Conservation (phyloP, 169 alveolate species). For the Cryptosporidium ryanae region DNA sequence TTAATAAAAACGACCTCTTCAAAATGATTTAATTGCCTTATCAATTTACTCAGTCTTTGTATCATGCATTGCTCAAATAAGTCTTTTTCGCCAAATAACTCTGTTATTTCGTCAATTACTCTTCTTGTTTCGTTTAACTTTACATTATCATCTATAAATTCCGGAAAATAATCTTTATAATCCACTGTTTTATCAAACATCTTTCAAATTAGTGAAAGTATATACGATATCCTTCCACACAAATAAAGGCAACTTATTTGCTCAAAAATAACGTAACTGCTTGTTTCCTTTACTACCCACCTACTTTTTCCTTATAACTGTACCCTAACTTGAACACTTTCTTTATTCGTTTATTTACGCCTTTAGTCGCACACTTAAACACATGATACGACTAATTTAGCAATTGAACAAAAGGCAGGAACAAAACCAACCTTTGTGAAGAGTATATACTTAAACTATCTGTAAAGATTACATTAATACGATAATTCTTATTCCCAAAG, state of each 20-base stretch:
- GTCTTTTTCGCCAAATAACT: neutral
- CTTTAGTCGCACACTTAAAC: too few species aligned
- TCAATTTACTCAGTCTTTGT: slow-evolving; percentile 8
- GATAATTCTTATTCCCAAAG: neutral
- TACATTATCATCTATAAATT: slow-evolving; percentile 19
- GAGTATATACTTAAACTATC: neutral
- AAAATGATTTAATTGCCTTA: slow-evolving; percentile 31
- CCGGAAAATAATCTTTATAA: slow-evolving; percentile 61
- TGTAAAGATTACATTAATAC: neutral
- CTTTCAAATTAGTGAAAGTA: neutral
- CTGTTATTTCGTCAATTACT: slow-evolving; percentile 18
- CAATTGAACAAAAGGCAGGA: too few species aligned
- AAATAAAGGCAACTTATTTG: too few species aligned
- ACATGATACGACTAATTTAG: too few species aligned
- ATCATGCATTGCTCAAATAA: neutral
- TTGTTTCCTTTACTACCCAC: too few species aligned
- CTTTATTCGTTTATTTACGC: too few species aligned
- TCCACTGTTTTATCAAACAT: slow-evolving; percentile 54
- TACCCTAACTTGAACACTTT: too few species aligned
- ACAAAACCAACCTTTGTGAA: neutral
- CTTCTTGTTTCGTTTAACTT: slow-evolving; percentile 40
- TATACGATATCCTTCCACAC: neutral
- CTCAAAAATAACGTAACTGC: too few species aligned
- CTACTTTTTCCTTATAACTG: too few species aligned
- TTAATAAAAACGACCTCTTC: slow-evolving; percentile 28